Percentiles rank a stretch among this genome's conserved stretches.
phyloP scores from a whole-genome alignment of 176 grass and related monocot genomes.

The Aegilops sharonensis region DNA sequence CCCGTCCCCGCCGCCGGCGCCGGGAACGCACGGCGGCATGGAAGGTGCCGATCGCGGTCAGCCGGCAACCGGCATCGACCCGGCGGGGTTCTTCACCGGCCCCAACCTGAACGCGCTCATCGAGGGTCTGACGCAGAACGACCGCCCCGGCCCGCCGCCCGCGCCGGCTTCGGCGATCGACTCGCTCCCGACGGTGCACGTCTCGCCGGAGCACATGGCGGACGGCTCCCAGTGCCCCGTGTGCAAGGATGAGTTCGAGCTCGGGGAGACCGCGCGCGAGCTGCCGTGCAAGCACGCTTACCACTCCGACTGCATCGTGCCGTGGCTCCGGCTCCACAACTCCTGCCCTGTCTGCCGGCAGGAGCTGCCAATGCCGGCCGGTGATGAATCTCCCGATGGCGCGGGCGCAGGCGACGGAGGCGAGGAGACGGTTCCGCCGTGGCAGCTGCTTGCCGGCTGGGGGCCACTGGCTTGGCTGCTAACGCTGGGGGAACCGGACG shows the following conservation, averaged over 20 bases:
- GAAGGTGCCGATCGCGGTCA: neutral
- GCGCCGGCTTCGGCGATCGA: slow-evolving; percentile 61
- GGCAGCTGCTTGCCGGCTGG: slow-evolving; percentile 35
- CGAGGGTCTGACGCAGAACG: slow-evolving; percentile 75
- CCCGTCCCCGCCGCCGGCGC: slow-evolving; percentile 31
- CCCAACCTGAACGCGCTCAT: slow-evolving; percentile 60
- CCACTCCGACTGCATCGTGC: slow-evolving; percentile 89
- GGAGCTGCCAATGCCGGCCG: slow-evolving; percentile 40
- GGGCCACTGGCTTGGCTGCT: slow-evolving; percentile 43
- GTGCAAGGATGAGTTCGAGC: slow-evolving; percentile 92
- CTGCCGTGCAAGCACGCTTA: slow-evolving; percentile 95
- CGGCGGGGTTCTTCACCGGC: slow-evolving; percentile 56
- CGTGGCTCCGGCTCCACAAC: slow-evolving; percentile 87
- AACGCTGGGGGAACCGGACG: neutral
- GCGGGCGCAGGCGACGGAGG: neutral
- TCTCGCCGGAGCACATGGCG: slow-evolving; percentile 45
- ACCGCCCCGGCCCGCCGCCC: slow-evolving; percentile 55
- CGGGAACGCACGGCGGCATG: neutral
- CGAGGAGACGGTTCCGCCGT: neutral
- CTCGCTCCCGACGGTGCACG: slow-evolving; percentile 62
- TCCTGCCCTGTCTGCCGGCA: slow-evolving; percentile 87
- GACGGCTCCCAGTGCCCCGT: slow-evolving; percentile 88
- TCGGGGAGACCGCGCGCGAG: slow-evolving; percentile 75
- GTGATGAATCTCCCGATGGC: neutral
- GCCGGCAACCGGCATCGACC: slow-evolving; percentile 13